These are phyloP conservation scores for Fusarium nygamai DNA, from an alignment of 2,329 filamentous ascomycete species.

Conservation along the genomic window DNA sequence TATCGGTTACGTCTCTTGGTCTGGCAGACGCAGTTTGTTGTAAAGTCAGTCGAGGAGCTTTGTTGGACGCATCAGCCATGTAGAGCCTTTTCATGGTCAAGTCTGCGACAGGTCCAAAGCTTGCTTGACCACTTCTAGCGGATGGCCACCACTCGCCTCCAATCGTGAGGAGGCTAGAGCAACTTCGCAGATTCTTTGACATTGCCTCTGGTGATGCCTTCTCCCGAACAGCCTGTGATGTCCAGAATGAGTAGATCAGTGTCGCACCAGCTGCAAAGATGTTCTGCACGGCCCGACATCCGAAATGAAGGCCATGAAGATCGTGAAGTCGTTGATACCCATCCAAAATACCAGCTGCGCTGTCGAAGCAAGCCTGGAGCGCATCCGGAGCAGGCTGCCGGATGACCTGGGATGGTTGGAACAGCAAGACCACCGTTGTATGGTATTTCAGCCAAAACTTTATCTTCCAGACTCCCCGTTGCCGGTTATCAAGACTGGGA, in stretches of 20 bases:
- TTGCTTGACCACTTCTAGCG: neutral
- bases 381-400: neutral
- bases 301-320: neutral
- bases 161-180: neutral
- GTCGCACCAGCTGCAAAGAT: neutral
- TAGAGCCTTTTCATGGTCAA: neutral
- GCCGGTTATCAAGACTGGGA: neutral
- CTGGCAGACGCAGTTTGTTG: rapidly evolving
- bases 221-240: neutral
- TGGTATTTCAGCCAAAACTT: neutral
- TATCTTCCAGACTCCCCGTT: neutral
- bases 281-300: neutral
- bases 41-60: neutral
- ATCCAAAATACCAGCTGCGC: neutral
- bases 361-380: neutral
- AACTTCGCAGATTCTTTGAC: neutral
- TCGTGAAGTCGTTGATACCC: neutral
- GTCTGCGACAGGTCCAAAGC: neutral
- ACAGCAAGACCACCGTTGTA: neutral
- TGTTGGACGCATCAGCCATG: neutral
- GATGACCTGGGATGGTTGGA: neutral
- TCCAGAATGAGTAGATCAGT: neutral
- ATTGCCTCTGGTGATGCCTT: neutral
- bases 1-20: neutral
- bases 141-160: neutral